Evolutionary conservation across 306 rosid species (phyloP), one percentile per base, ranked within the genome.

Genomic region (Vicia faba): DNA sequence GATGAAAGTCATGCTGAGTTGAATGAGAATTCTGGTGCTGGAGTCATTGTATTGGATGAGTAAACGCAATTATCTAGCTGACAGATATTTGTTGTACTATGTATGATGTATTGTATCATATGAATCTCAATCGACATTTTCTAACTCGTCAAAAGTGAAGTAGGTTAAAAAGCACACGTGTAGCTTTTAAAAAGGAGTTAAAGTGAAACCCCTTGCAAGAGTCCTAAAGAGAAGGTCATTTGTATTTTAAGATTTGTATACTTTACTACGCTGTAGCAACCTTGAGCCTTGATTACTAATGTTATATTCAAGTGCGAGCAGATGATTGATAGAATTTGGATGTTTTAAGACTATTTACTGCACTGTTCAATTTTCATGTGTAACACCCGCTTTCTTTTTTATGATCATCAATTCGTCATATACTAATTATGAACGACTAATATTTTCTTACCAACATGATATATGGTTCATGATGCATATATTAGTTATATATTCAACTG

Each of bases 21-120:
- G 63, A 56, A 81, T 59, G 83, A 59, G 58, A 79, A 81, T 61
- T 43, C 79, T 4, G 83, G 54, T 49, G 36, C 70, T n/a, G 72
- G 80, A 74, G 71, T 82, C 61, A 13, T 76, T 33, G 62, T 82
- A 9, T 71, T 84, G 82, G 91, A 86, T 73, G 91, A 81, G 28
- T 85, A 73, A 70, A 25, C 19, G 14, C 61, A 44, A 73, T 62
- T 8, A 4, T 28, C 41, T 20, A 13, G 55, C 41, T 25, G 45
- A 41, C 36, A 33, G 4, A 58, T 66, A 60, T 66, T 58, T 73
- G 36, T 72, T 72, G 79, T 66, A 75, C 75, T 39, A 20, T 53
- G 56, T 74, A 49, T 53, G 33, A 10, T 54, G 48, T 74, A 49
- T 45, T 54, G 48, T 74, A 49, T 45, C 72, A 31, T 43, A 39